phyloP scores from a whole-genome alignment of 768 basidiomycete genomes.

The Lentinula sp. region DNA sequence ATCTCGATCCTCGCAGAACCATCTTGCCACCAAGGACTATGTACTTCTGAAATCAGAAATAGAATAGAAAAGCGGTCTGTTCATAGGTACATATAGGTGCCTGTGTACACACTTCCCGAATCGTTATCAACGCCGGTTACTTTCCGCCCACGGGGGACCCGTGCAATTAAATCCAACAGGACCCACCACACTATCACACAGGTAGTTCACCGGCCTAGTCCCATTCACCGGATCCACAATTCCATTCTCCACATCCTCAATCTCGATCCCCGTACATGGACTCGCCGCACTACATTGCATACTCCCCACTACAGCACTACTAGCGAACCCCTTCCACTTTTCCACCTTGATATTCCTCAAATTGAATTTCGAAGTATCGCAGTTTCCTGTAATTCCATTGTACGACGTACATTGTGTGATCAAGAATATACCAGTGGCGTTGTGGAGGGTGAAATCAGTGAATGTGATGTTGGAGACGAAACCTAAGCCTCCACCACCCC shows the following conservation, averaged over 20 bases:
- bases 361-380: constrained; percentile 27
- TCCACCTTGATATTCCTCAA: constrained; percentile 26
- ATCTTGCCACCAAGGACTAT: no score
- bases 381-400: constrained; percentile 24
- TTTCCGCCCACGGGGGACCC: not conserved
- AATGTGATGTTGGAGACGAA: constrained; percentile 23
- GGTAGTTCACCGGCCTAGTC: not conserved
- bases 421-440: constrained; percentile 15
- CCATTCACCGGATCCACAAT: not conserved
- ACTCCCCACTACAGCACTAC: constrained; percentile 16
- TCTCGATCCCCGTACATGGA: constrained; percentile 21
- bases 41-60: no score
- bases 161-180: constrained; percentile 1
- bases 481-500: constrained; percentile 26
- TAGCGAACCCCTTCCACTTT: constrained; percentile 17
- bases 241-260: constrained; percentile 15
- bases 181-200: constrained; percentile 3
- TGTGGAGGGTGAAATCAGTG: constrained; percentile 17
- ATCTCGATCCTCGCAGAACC: no score
- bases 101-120: not conserved
- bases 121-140: not conserved
- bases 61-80: no score
- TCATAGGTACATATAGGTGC: no score
- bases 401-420: constrained; percentile 27
- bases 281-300: constrained; percentile 26